A percentile compares a stretch with the other conserved stretches of the same genome.
These are phyloP conservation scores for Pseudogymnoascus sp. DNA, from an alignment of 2,329 filamentous ascomycete genomes.

Conservation along the genomic window DNA sequence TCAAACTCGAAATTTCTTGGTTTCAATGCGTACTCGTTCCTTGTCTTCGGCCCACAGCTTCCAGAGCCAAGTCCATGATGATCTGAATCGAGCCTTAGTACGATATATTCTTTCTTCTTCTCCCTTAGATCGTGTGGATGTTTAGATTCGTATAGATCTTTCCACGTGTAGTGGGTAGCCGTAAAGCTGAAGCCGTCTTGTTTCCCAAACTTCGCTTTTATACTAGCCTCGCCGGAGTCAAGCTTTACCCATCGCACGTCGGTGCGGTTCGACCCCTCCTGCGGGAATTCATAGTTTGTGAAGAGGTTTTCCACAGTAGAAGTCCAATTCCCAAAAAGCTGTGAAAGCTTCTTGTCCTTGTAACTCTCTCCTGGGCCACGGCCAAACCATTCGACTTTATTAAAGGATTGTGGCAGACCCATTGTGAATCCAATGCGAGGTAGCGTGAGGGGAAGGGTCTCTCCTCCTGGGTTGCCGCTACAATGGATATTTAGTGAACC, in stretches of 20 bases:
- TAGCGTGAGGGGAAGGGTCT: neutral
- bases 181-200: slow-evolving; percentile 31
- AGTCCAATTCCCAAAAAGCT: slow-evolving; percentile 34
- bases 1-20: slow-evolving; percentile 2
- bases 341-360: slow-evolving; percentile 41
- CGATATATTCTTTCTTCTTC: slow-evolving; percentile 41
- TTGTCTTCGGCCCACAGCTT: slow-evolving; percentile 33
- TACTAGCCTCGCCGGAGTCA: slow-evolving; percentile 15
- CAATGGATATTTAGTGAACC: neutral
- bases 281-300: slow-evolving; percentile 43
- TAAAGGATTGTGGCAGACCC: slow-evolving; percentile 9
- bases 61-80: slow-evolving; percentile 37
- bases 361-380: slow-evolving; percentile 45
- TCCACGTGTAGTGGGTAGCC: slow-evolving; percentile 35
- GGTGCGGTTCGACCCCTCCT: slow-evolving; percentile 45
- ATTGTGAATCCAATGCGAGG: slow-evolving; percentile 10
- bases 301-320: slow-evolving; percentile 35
- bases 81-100: slow-evolving; percentile 46
- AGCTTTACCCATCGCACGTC: slow-evolving; percentile 39
- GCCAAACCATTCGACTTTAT: slow-evolving; percentile 39
- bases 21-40: slow-evolving; percentile 12
- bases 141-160: slow-evolving; percentile 32
- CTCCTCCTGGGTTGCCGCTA: neutral
- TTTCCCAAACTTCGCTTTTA: slow-evolving; percentile 8
- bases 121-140: slow-evolving; percentile 50